Conservation (phyloP, 768 basidiomycete species). For the Brasilioporus rufonigricans region DNA sequence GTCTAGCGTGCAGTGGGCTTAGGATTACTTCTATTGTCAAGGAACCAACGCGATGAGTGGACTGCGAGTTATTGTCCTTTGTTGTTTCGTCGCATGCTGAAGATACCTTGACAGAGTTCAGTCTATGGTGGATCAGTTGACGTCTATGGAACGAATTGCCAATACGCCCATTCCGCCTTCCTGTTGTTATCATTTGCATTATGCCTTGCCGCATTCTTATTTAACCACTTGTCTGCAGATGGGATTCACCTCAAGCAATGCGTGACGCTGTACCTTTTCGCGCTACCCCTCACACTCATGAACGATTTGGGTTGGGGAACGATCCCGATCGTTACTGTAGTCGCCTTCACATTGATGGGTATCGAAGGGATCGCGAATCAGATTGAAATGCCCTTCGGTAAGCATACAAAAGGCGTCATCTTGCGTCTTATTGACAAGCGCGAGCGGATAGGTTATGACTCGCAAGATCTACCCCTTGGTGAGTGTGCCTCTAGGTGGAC, state of each 20-base stretch:
- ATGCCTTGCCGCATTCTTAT: neutral
- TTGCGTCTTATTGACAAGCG: neutral
- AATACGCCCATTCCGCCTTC: conserved; percentile 82
- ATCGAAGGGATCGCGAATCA: conserved; percentile 95
- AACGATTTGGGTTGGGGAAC: conserved; percentile 81
- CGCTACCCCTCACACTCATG: conserved; percentile 84
- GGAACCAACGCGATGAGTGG: conserved; percentile 76
- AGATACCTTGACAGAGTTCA: conserved; percentile 53
- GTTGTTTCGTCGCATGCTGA: conserved; percentile 4
- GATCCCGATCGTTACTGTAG: conserved; percentile 81
- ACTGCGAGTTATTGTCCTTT: conserved; percentile 41
- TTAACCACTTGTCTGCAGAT: conserved; percentile 43
- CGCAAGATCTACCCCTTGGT: conserved; percentile 76
- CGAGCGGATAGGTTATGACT: conserved; percentile 48
- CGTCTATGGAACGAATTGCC: conserved; percentile 86
- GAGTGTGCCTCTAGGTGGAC: conserved; percentile 15
- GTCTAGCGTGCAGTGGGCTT: neutral
- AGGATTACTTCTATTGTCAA: conserved; percentile 24
- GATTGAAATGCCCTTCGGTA: conserved; percentile 94
- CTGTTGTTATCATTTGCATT: conserved; percentile 42
- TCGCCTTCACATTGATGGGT: conserved; percentile 90
- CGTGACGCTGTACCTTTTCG: conserved; percentile 89
- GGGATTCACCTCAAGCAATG: conserved; percentile 94
- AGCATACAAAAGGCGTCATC: conserved; percentile 12
- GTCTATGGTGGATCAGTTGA: conserved; percentile 81